Conservation (phyloP, 2,329 filamentous ascomycete genomes). For the Ophiocordyceps robertsii region DNA sequence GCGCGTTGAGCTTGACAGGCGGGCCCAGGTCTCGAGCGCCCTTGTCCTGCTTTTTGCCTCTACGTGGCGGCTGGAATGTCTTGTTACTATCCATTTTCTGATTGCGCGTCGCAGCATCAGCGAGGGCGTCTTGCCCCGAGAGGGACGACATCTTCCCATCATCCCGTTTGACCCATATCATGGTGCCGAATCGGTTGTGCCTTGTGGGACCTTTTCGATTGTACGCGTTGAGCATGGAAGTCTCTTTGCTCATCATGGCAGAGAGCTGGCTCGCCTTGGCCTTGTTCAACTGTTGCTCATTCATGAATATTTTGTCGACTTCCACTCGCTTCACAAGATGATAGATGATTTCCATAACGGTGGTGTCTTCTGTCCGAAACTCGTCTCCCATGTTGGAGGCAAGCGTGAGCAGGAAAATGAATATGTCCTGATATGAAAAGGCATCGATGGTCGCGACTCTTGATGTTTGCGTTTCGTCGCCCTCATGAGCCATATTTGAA, state of each 20-base stretch:
- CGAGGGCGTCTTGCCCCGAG: slow-evolving; percentile 75
- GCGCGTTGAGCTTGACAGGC: slow-evolving; percentile 52
- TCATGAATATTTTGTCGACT: slow-evolving; percentile 72
- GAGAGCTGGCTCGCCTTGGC: slow-evolving; percentile 62
- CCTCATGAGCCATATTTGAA: slow-evolving; percentile 59
- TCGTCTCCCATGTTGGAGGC: slow-evolving; percentile 91
- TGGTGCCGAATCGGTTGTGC: slow-evolving; percentile 90
- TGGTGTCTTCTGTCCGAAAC: slow-evolving; percentile 76
- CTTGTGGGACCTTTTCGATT: slow-evolving; percentile 68
- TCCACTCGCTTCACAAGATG: slow-evolving; percentile 86
- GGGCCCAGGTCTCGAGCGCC: slow-evolving; percentile 65
- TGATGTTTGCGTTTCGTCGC: slow-evolving; percentile 82
- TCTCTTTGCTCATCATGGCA: slow-evolving; percentile 66
- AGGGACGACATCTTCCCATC: slow-evolving; percentile 75
- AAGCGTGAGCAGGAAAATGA: slow-evolving; percentile 71
- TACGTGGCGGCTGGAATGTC: slow-evolving; percentile 72
- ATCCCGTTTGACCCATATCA: slow-evolving; percentile 89
- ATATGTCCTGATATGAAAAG: slow-evolving; percentile 82
- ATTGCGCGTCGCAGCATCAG: slow-evolving; percentile 57
- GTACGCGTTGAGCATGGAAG: slow-evolving; percentile 65
- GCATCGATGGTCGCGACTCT: slow-evolving; percentile 78
- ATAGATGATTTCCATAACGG: slow-evolving; percentile 85
- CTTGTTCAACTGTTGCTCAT: slow-evolving; percentile 55
- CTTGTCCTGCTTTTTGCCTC: slow-evolving; percentile 45
- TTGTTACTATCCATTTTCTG: slow-evolving; percentile 86